These are phyloP conservation scores for Myriosclerotinia scirpicola DNA, from an alignment of 2,329 filamentous ascomycete genomes.

Conservation along the genomic window DNA sequence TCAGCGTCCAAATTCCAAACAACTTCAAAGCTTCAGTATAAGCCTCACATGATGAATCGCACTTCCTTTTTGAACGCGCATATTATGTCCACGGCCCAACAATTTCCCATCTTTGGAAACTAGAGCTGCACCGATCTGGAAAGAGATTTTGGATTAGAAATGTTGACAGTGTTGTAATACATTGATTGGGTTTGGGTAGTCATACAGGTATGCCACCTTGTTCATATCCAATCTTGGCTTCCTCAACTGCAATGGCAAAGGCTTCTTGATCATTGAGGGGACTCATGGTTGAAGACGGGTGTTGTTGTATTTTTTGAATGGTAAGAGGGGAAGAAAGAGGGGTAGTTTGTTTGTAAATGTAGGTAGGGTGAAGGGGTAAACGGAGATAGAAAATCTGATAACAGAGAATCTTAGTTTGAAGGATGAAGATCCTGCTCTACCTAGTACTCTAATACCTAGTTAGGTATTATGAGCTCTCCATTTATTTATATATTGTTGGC, in stretches of 20 bases:
- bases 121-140: conserved; percentile 55
- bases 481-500: too few relatives aligned
- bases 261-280: conserved; percentile 44
- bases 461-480: too few relatives aligned
- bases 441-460: too few relatives aligned
- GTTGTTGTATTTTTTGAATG: not conserved
- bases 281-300: conserved; percentile 13
- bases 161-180: too few relatives aligned
- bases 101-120: conserved; percentile 69
- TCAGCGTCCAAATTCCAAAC: too few relatives aligned
- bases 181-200: not conserved
- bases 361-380: not conserved
- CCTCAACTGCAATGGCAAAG: conserved; percentile 49
- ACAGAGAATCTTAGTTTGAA: too few relatives aligned
- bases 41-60: conserved; percentile 66
- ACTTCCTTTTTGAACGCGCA: conserved; percentile 71
- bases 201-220: conserved; percentile 52
- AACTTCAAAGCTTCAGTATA: not conserved
- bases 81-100: conserved; percentile 71
- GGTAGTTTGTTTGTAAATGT: not conserved
- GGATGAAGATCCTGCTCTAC: too few relatives aligned
- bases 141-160: conserved; percentile 5
- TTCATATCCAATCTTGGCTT: conserved; percentile 47
- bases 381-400: too few relatives aligned
- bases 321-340: not conserved